Evolutionary conservation across 2,329 filamentous ascomycete genomes (phyloP), one percentile per base, ranked within the genome.

Genomic region (Claviceps cyperi): DNA sequence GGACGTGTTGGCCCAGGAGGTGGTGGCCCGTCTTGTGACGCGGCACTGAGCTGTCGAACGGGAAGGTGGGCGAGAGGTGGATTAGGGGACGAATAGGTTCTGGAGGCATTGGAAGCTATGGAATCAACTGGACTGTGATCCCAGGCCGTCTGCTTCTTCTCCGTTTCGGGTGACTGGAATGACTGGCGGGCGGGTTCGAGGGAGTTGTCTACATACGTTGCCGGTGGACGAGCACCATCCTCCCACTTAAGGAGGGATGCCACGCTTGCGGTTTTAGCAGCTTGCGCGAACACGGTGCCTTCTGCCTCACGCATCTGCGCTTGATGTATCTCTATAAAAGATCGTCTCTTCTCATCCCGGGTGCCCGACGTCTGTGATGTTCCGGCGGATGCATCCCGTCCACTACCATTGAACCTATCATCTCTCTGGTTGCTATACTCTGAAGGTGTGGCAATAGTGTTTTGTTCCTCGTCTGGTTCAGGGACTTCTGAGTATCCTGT

Each of bases 281-380:
- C 76, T 52, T 76, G 70, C 7, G 76, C 71, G 54, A 83, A 73
- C 7, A 77, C 78, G 57, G 70, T 69, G 2, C 76, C 79, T 59
- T 83, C 80, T 5, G 74, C 77, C 56, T 75, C 66, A 38, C 77
- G 72, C 73, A 82, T 80, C 58, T 81, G 69, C 4, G 77, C 77
- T 58, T 73, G 75, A 55, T 76, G 76, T 17, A 70, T 69, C 60
- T 76, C 77, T 50, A 81, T 78, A 55, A 76, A 78, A 0, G 77
- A 80, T 51, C 69, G 72, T 47, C 77, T 69, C 43, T 73, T 72
- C 24, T 79, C 76, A 53, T 79, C 73, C 32, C 69, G 70, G 11
- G 62, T 58, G 17, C 59, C 59, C 17, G 63, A 67, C 13, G 66
- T 63, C 11, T 70, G 71, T 19, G 73, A 61, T 56, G 69, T 71